Base-by-base conservation (phyloP, 2,329 filamentous ascomycete genomes). In the Beauveria sp. region DNA sequence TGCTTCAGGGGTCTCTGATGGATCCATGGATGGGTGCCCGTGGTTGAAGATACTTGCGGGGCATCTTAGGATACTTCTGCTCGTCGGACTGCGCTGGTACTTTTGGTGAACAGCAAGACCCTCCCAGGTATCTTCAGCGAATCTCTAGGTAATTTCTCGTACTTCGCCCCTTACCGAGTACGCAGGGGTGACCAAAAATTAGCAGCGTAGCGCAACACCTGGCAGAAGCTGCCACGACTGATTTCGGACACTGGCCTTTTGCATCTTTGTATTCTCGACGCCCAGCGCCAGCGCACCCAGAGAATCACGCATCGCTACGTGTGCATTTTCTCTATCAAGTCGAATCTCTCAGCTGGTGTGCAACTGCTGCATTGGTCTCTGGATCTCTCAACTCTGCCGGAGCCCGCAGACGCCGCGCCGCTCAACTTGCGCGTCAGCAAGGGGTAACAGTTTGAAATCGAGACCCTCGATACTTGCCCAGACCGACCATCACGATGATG, bases 401-500 rank as follows among this genome's bases (percentile, higher is more conserved):
- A 54, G 50, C 40, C 42, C 50, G 49, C 50, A 45, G n/a, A 60
- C 49, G 50, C 26, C 47, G 58, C 49, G 58, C 46, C 50, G 58
- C 58, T 42, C 47, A 34, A 26, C 49, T 51, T 52, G 60, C 60
- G 60, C 60, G 38, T 57, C 60, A 56, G 52, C 60, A 61, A 61
- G 60, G 60, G 60, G 60, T 46, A 54, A 54, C 20, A 51, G 18
- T 50, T 47, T 42, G 43, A 54, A 34, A 54, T 40, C 47, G 53
- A 38, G 22, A 38, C n/a, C 26, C 43, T 57, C 54, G 57, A 34
- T 50, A 30, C 22, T 34, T 45, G n/a, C 34, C 51, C 16, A 28
- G 26, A 34, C 18, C 28, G 60, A 61, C 66, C 72, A 77, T 77
- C 73, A 86, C 86, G 79, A 89, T 88, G 86, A 92, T 95, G 86